These are phyloP conservation scores for Fusarium sp. DNA, from an alignment of 2,329 filamentous ascomycete species.

Conservation along the genomic window DNA sequence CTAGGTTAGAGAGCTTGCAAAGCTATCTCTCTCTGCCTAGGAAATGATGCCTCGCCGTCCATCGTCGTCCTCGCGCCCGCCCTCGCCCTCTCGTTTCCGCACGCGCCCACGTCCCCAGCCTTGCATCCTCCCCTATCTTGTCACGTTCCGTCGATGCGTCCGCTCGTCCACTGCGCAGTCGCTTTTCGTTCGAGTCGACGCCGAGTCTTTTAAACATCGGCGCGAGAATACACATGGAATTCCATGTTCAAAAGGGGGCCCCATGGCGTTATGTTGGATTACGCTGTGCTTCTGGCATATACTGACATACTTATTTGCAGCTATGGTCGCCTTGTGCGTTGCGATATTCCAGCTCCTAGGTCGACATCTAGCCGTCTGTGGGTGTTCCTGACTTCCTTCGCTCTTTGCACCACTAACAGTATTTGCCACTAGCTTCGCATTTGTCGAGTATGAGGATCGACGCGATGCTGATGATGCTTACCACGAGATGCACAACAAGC, in stretches of 20 bases:
- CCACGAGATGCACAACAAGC: slow-evolving; percentile 99
- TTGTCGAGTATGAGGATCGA: slow-evolving; percentile 98
- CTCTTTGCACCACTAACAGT: slow-evolving; percentile 18
- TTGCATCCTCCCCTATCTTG: slow-evolving; percentile 37
- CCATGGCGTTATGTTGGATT: slow-evolving; percentile 38
- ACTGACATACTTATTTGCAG: slow-evolving; percentile 66
- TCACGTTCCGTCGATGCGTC: slow-evolving; percentile 44
- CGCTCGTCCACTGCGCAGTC: slow-evolving; percentile 44
- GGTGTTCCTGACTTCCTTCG: slow-evolving; percentile 57
- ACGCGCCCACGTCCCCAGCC: slow-evolving; percentile 44
- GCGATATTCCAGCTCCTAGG: slow-evolving; percentile 96
- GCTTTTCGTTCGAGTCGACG: slow-evolving; percentile 43
- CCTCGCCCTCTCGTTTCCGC: slow-evolving; percentile 45
- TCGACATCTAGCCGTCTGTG: slow-evolving; percentile 95
- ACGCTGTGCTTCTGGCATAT: slow-evolving; percentile 54
- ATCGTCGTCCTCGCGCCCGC: slow-evolving; percentile 45
- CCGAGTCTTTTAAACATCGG: slow-evolving; percentile 38
- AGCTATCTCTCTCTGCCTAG: slow-evolving; percentile 43
- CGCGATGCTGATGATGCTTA: slow-evolving; percentile 99
- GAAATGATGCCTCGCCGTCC: slow-evolving; percentile 43
- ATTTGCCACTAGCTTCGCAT: slow-evolving; percentile 79
- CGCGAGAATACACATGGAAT: slow-evolving; percentile 42
- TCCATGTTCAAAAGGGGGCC: slow-evolving; percentile 43
- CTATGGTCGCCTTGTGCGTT: slow-evolving; percentile 97
- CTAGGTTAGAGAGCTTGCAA: slow-evolving; percentile 35